phyloP scores from a whole-genome alignment of 2,329 filamentous ascomycete species.

The Trichoderma atroviride region DNA sequence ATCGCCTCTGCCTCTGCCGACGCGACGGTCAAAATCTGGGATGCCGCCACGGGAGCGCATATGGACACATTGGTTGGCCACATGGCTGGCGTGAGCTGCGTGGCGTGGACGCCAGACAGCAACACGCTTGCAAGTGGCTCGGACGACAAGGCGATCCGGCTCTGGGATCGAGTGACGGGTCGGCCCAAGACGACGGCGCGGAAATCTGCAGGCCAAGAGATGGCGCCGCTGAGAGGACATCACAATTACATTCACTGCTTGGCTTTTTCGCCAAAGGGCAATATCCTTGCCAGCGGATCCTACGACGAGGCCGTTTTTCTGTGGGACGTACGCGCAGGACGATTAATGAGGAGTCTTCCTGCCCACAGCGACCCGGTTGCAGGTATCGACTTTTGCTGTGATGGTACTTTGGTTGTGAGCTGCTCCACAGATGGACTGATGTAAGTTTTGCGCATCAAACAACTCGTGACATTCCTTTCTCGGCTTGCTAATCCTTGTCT shows the following conservation, averaged over 20 bases:
- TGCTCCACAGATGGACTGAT: conserved; percentile 91
- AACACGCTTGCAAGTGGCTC: conserved; percentile 86
- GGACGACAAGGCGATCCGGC: conserved; percentile 92
- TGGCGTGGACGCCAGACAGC: conserved; percentile 93
- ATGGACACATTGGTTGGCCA: conserved; percentile 92
- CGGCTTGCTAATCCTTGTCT: background rate
- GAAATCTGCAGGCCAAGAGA: conserved; percentile 45
- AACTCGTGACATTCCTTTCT: background rate
- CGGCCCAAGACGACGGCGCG: conserved; percentile 54
- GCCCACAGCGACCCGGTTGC: conserved; percentile 94
- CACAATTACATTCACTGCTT: conserved; percentile 96
- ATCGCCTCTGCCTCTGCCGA: conserved; percentile 91
- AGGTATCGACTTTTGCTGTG: conserved; percentile 88
- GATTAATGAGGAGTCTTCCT: conserved; percentile 85
- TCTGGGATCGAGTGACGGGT: conserved; percentile 78
- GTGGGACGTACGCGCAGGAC: conserved; percentile 90
- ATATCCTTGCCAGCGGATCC: conserved; percentile 91
- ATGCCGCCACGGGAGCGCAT: conserved; percentile 73
- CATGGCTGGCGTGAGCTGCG: conserved; percentile 85
- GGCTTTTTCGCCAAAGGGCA: conserved; percentile 96
- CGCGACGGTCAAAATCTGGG: conserved; percentile 89
- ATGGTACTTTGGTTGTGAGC: conserved; percentile 89
- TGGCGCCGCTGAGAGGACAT: conserved; percentile 73
- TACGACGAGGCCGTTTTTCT: conserved; percentile 97
- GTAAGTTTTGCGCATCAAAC: conserved; percentile 47